phyloP scores from a whole-genome alignment of 768 basidiomycete genomes.

The Serpula lacrymans region DNA sequence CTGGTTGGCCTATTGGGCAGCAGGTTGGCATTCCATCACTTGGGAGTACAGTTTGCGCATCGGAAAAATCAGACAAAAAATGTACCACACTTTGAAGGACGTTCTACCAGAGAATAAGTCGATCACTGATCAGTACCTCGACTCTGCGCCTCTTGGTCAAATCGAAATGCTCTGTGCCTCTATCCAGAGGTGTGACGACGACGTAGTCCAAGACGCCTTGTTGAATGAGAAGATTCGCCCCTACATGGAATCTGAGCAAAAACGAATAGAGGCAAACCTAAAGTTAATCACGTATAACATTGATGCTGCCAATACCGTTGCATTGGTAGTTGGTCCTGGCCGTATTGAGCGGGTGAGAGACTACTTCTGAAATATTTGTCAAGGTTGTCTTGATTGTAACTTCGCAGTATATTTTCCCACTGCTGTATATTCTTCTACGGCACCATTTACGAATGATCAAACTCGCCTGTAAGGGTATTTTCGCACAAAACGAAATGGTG shows the following conservation, averaged over 20 bases:
- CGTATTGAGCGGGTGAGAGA: constrained; percentile 30
- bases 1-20: constrained; percentile 34
- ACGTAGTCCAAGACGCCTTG: constrained; percentile 8
- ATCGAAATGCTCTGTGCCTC: constrained; percentile 10
- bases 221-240: constrained; percentile 20
- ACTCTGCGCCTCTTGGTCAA: background rate
- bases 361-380: background rate
- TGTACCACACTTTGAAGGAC: constrained; percentile 14
- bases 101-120: constrained; percentile 17
- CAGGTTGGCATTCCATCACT: constrained; percentile 20
- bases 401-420: constrained; percentile 29
- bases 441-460: constrained; percentile 32
- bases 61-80: constrained; percentile 16
- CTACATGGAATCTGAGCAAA: constrained; percentile 23
- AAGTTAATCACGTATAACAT: constrained; percentile 28
- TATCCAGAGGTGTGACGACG: constrained; percentile 9
- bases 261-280: constrained; percentile 22
- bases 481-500: constrained; percentile 26
- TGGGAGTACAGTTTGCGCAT: constrained; percentile 13
- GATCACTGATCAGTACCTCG: constrained; percentile 22
- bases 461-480: constrained; percentile 17
- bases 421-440: constrained; percentile 32
- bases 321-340: constrained; percentile 27
- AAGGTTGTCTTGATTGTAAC: constrained; percentile 1
- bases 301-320: constrained; percentile 26